phyloP scores from a whole-genome alignment of 345 rosid species.

The Viola odorata region DNA sequence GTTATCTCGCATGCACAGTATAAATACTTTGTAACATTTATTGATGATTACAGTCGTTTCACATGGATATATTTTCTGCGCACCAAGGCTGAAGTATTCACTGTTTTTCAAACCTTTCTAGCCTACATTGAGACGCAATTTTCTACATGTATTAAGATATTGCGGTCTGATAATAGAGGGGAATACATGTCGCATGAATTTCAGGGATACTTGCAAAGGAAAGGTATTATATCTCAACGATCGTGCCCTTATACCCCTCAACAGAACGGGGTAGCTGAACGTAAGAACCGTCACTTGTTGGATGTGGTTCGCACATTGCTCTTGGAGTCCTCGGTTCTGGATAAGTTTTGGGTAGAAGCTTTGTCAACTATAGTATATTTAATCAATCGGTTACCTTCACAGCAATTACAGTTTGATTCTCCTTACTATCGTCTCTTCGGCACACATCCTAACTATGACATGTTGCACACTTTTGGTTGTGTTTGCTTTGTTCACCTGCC shows the following conservation, averaged over 20 bases:
- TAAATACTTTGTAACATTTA: too few species aligned
- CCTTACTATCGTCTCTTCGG: background rate
- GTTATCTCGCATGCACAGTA: too few species aligned
- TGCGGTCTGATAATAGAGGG: too few species aligned
- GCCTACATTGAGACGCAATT: too few species aligned
- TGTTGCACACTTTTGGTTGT: background rate
- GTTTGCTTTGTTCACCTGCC: too few species aligned
- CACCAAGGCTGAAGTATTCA: background rate
- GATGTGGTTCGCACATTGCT: background rate
- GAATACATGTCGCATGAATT: too few species aligned
- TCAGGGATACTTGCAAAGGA: background rate
- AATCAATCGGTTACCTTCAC: background rate
- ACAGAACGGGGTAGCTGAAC: background rate
- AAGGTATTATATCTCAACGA: background rate
- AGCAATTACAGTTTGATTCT: background rate
- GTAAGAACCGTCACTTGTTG: background rate
- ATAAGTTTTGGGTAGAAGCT: too few species aligned
- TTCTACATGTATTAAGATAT: too few species aligned
- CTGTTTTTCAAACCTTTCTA: background rate
- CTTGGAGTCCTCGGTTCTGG: background rate
- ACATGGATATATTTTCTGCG: too few species aligned
- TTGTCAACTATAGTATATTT: too few species aligned
- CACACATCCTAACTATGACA: background rate
- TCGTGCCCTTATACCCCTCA: background rate
- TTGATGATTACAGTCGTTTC: too few species aligned